phyloP scores from a whole-genome alignment of 192 early-diverging fungal species.

The Rhizoclosmatium globosum region DNA sequence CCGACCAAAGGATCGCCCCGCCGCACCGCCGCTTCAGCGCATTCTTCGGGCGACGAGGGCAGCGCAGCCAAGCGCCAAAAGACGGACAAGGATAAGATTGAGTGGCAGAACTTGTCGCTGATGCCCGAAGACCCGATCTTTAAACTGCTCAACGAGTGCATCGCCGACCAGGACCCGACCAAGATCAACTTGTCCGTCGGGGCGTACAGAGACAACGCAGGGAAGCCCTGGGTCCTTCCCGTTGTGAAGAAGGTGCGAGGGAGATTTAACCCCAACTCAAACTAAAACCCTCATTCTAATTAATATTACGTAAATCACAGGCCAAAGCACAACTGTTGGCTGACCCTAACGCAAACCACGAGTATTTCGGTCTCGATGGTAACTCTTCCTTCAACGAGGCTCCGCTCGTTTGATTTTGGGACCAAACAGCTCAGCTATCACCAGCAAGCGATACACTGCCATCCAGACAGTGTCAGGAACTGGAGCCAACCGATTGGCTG shows the following conservation, averaged over 20 bases:
- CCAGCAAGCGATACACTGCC: constrained; percentile 66
- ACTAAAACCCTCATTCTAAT: background rate
- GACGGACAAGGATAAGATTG: background rate
- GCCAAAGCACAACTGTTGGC: constrained; percentile 78
- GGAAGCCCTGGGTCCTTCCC: constrained; percentile 94
- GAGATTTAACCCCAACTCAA: background rate
- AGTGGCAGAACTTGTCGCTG: background rate
- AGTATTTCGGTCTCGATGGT: constrained; percentile 92
- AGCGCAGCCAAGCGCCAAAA: background rate
- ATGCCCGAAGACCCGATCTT: constrained; percentile 90
- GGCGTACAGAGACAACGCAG: constrained; percentile 89
- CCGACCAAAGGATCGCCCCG: background rate
- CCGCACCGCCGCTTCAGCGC: background rate
- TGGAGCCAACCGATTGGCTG: constrained; percentile 86
- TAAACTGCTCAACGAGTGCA: constrained; percentile 84
- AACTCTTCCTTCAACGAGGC: constrained; percentile 80
- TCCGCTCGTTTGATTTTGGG: constrained; percentile 86
- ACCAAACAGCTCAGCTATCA: constrained; percentile 70
- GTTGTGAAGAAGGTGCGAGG: constrained; percentile 86
- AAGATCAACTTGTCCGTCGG: constrained; percentile 97
- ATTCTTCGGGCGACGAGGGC: background rate
- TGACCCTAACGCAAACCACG: constrained; percentile 83
- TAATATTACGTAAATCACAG: constrained; percentile 36
- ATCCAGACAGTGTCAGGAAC: constrained; percentile 96
- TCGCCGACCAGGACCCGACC: constrained; percentile 74